Conservation (phyloP, 805 yeast genomes). For the Brettanomyces anomalus region DNA sequence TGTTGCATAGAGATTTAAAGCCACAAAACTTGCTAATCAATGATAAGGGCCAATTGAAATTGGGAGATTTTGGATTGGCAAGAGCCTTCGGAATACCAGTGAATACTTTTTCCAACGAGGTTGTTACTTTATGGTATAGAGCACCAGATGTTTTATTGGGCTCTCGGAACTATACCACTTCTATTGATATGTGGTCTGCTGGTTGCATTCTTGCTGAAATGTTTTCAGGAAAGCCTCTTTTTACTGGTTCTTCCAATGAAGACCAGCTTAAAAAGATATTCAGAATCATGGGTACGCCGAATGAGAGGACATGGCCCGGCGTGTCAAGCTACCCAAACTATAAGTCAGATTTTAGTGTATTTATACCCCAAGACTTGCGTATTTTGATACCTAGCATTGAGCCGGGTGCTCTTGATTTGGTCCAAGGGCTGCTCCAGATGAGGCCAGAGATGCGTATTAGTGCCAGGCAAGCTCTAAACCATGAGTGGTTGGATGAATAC, state of each 20-base stretch:
- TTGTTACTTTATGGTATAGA: slow-evolving; percentile 95
- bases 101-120: slow-evolving; percentile 94
- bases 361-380: slow-evolving; percentile 80
- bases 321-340: slow-evolving; percentile 83
- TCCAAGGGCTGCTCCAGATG: slow-evolving; percentile 51
- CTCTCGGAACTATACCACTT: slow-evolving; percentile 89
- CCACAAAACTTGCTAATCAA: slow-evolving; percentile 92
- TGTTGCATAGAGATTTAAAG: slow-evolving; percentile 80
- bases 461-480: slow-evolving; percentile 53
- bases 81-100: slow-evolving; percentile 98
- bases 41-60: slow-evolving; percentile 80
- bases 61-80: slow-evolving; percentile 96
- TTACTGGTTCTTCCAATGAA: slow-evolving; percentile 94
- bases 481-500: slow-evolving; percentile 78
- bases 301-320: slow-evolving; percentile 97
- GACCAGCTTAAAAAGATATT: slow-evolving; percentile 91
- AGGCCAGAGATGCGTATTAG: slow-evolving; percentile 53
- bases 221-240: slow-evolving; percentile 96
- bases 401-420: slow-evolving; percentile 56
- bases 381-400: slow-evolving; percentile 62
- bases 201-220: slow-evolving; percentile 98
- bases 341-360: slow-evolving; percentile 73
- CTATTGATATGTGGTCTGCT: slow-evolving; percentile 97
- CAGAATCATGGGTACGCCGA: slow-evolving; percentile 93
- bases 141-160: slow-evolving; percentile 97